Conservation (phyloP, 2,329 filamentous ascomycete genomes). For the Fusarium bulbicola region DNA sequence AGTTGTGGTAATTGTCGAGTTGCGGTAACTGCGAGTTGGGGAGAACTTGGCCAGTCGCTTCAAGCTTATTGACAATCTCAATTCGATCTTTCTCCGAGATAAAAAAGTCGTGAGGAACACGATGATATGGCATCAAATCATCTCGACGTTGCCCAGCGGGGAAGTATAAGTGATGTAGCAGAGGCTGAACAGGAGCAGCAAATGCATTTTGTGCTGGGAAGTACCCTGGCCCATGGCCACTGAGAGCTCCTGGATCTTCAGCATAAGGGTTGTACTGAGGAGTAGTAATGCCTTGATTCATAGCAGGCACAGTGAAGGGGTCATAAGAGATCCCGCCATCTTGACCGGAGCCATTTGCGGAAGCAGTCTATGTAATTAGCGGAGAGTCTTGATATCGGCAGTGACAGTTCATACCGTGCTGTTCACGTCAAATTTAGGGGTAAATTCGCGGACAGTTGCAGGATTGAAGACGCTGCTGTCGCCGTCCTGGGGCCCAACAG, state of each 20-base stretch:
- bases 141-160: conserved; percentile 85
- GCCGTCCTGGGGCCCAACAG: conserved; percentile 53
- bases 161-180: conserved; percentile 93
- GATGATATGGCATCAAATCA: conserved; percentile 84
- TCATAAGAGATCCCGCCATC: conserved; percentile 62
- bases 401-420: conserved; percentile 52
- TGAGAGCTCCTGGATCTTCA: conserved; percentile 71
- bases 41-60: conserved; percentile 85
- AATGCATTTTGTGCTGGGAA: conserved; percentile 69
- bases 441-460: conserved; percentile 67
- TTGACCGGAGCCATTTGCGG: conserved; percentile 59
- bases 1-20: conserved; percentile 89
- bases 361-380: conserved; percentile 44
- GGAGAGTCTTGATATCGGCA: background rate
- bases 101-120: conserved; percentile 90
- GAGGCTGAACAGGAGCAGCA: conserved; percentile 66
- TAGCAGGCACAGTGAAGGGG: conserved; percentile 69
- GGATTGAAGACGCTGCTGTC: conserved; percentile 64
- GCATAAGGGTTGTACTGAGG: conserved; percentile 79
- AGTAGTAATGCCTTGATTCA: conserved; percentile 60
- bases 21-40: conserved; percentile 79
- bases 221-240: conserved; percentile 67
- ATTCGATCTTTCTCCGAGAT: conserved; percentile 86
- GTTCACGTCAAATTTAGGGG: conserved; percentile 64
- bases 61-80: conserved; percentile 87